Base-by-base conservation (phyloP, 768 basidiomycete species). In the Kwoniella dendrophila region DNA sequence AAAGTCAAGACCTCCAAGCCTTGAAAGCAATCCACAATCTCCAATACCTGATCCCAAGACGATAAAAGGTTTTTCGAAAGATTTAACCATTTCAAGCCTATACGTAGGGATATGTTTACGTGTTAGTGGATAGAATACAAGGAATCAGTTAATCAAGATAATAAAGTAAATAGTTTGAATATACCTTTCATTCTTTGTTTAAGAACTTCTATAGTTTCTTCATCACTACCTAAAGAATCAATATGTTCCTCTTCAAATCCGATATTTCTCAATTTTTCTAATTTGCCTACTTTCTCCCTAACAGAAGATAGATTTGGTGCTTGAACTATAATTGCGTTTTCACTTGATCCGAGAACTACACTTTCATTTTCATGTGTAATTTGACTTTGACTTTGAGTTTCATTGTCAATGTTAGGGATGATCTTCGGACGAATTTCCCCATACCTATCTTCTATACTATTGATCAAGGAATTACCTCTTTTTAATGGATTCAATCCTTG, bases 281-380 rank as follows among this genome's bases (percentile, higher is more conserved):
- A 79, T 55, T 85, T 81, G 4, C 87, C 81, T 27, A 95, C 83
- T 47, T 88, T 88, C 27, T 81, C 80, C 71, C 88, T 84, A 59
- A 96, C 85, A 74, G 87, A 90, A 72, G 90, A 87, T 27, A 96
- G 81, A 45, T 86, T 84, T 3, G 92, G 89, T 3, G 90, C 92
- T 77, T 94, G 89, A 12, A 98, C 90, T 66, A 88, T 82, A 67
- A 98, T 93, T 3, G 85, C 82, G 29, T 90, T 89, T 52, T 85
- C 83, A 24, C 93, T 94, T 1, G 90, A 90, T 29, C 92, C 92
- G 27, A 95, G 82, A 11, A 86, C 66, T 77, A 93, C 89, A 53
- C 82, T 82, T 36, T 83, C 58, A 10, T 51, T 41, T 24, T 14
- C 48, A 29, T 36, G 16, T 41, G 7, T 26, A 3, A 7, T 54